Base-by-base conservation (phyloP, 2,329 filamentous ascomycete species). In the Aspergillus sp. region DNA sequence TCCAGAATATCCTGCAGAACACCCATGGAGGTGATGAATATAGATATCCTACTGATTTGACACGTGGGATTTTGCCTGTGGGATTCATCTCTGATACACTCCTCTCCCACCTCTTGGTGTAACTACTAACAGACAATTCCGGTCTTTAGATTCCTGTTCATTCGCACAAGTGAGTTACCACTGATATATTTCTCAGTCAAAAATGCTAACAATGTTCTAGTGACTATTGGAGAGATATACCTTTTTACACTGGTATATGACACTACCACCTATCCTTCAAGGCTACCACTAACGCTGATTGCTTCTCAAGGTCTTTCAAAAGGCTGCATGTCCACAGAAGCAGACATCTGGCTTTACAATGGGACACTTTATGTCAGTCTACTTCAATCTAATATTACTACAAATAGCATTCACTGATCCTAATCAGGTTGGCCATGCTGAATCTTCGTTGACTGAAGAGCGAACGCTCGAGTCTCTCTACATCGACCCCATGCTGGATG, bases 41-140 rank as follows among this genome's bases (percentile, higher is more conserved):
- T 61, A 70, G 61, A 12, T 83, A 83, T 61, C 80, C 80, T 0
- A 83, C 80, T 0, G 76, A 80, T 54, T 67, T 83, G 13, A 83
- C 80, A 1, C 71, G 79, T 47, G 78, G 73, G 1, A 79, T 83
- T 47, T 55, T 81, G 28, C 80, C 80, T 33, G 75, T 78, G 54
- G 55, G 69, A 66, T 27, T 13, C 7, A 11, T 30, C 12, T 29
- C 19, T 19, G 4, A 19, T 19, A 4, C 19, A 19, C 4, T 19
- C 2, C 4, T 19, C 2, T 19, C 19, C 4, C 19, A 19, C 19
- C 19, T 19, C 19, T 19, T 19, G 19, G 19, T 19, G 19, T 19
- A 19, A 19, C 2, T 4, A 19, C 4, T 19, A 19, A 19, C 19
- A 19, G 4, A 19, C 19, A 19, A 19, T 19, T 19, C 2, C 4